Evolutionary conservation across 2,329 filamentous ascomycete genomes (phyloP).

Genomic region (Pyricularia grisea): DNA sequence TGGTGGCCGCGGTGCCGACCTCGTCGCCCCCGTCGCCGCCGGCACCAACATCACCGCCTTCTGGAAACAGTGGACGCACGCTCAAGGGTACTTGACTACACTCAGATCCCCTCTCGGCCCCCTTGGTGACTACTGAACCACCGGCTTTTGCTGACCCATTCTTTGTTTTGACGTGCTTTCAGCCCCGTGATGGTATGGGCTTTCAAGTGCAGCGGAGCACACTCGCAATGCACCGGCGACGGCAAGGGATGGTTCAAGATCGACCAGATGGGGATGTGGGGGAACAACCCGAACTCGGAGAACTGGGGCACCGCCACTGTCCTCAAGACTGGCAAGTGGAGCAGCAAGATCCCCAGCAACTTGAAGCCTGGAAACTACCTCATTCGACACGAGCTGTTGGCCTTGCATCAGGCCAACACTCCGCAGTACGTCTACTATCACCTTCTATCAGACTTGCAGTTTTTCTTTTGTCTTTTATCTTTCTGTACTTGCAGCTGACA

Average conservation of each 20-base stretch:
- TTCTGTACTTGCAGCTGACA: not conserved
- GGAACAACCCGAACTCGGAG: slow-evolving; percentile 14
- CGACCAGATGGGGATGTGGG: slow-evolving; percentile 33
- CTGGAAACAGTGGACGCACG: slow-evolving; percentile 49
- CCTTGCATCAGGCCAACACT: slow-evolving; percentile 41
- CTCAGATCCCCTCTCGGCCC: too few species aligned
- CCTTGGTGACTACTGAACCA: too few species aligned
- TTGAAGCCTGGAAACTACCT: slow-evolving; percentile 45
- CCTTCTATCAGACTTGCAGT: too few species aligned
- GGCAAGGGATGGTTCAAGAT: slow-evolving; percentile 51
- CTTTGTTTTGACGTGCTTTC: too few species aligned
- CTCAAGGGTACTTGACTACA: slow-evolving; percentile 24
- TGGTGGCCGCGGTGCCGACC: slow-evolving; percentile 36
- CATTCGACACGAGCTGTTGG: slow-evolving; percentile 46
- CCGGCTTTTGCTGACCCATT: too few species aligned
- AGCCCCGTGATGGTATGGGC: slow-evolving; percentile 49
- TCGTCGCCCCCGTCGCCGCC: slow-evolving; percentile 33
- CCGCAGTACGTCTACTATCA: slow-evolving; percentile 22
- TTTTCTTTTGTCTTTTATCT: slow-evolving; percentile 22
- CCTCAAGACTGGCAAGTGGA: slow-evolving; percentile 32
- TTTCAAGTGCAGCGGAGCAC: slow-evolving; percentile 40
- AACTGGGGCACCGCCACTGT: slow-evolving; percentile 38
- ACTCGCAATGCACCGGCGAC: slow-evolving; percentile 39
- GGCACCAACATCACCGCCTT: slow-evolving; percentile 37
- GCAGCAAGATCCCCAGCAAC: slow-evolving; percentile 36